Conservation (phyloP, 2,329 filamentous ascomycete genomes). For the Aspergillus aculeatus region DNA sequence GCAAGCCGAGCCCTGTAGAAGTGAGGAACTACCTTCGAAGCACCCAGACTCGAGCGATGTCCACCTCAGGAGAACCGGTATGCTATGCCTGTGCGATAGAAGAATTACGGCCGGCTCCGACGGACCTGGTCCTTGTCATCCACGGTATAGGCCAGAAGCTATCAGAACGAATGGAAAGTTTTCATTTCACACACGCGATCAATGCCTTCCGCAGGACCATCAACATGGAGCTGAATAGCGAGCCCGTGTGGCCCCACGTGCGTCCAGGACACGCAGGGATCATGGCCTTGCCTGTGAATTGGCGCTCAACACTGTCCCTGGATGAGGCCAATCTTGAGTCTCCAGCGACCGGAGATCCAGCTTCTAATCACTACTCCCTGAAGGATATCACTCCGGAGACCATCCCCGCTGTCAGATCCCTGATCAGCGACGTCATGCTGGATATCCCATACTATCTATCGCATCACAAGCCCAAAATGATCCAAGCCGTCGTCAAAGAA, state of each 20-base stretch:
- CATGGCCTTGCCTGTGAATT: constrained; percentile 93
- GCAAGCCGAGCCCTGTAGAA: constrained; percentile 42
- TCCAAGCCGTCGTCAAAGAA: constrained; percentile 80
- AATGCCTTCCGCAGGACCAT: constrained; percentile 84
- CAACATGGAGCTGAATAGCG: constrained; percentile 76
- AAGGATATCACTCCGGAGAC: constrained; percentile 90
- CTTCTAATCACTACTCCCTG: constrained; percentile 64
- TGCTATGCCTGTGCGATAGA: constrained; percentile 62
- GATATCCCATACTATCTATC: constrained; percentile 98
- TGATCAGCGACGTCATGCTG: constrained; percentile 97
- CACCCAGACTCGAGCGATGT: constrained; percentile 34
- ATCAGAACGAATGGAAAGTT: constrained; percentile 90
- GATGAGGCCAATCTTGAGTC: constrained; percentile 70
- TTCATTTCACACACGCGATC: constrained; percentile 94
- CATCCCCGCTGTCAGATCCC: constrained; percentile 85
- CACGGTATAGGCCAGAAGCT: constrained; percentile 97
- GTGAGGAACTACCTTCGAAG: constrained; percentile 44
- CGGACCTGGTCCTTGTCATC: constrained; percentile 84
- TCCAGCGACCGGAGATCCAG: constrained; percentile 52
- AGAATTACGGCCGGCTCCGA: constrained; percentile 67
- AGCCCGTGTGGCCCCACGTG: constrained; percentile 71
- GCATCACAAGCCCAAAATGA: constrained; percentile 93
- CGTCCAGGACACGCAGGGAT: constrained; percentile 79
- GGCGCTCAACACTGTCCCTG: constrained; percentile 83
- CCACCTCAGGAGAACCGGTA: constrained; percentile 30